A percentile compares a stretch with the other conserved stretches of the same genome.
These are phyloP conservation scores for Takakia lepidozioides DNA, from an alignment of 225 moss, liverwort and hornwort genomes.

Conservation along the genomic window DNA sequence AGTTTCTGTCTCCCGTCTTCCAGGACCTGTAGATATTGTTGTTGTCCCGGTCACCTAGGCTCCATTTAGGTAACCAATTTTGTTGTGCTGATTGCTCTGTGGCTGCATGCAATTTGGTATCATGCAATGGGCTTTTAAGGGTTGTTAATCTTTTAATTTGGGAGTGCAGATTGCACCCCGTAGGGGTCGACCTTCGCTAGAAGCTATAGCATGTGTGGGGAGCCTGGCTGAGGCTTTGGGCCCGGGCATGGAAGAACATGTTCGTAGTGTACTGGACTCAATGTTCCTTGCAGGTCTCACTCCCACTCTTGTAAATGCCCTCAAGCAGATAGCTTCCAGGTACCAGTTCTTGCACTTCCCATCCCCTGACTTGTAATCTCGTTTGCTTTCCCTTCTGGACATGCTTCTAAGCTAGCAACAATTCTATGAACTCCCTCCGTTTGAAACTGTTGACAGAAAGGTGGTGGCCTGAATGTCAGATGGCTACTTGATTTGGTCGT, in stretches of 20 bases:
- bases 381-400: no score
- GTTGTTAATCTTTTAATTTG: background rate
- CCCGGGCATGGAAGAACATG: constrained; percentile 69
- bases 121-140: background rate
- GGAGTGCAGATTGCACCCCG: constrained; percentile 67
- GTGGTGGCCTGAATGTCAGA: no score
- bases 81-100: no score
- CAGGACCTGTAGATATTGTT: no score
- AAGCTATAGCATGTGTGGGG: constrained; percentile 91
- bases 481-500: no score
- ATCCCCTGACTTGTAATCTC: no score
- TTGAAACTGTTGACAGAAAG: no score
- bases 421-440: no score
- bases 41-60: background rate
- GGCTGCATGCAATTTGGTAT: no score
- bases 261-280: constrained; percentile 62
- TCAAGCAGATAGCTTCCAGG: constrained; percentile 78
- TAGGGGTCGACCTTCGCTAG: constrained; percentile 66
- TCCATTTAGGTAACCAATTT: no score
- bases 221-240: constrained; percentile 79
- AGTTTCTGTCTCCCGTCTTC: background rate
- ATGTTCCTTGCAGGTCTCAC: constrained; percentile 87
- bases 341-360: no score
- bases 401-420: no score
- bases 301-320: constrained; percentile 54